Base-by-base conservation (phyloP, 495 filamentous ascomycete species). In the Penicillium salamii region DNA sequence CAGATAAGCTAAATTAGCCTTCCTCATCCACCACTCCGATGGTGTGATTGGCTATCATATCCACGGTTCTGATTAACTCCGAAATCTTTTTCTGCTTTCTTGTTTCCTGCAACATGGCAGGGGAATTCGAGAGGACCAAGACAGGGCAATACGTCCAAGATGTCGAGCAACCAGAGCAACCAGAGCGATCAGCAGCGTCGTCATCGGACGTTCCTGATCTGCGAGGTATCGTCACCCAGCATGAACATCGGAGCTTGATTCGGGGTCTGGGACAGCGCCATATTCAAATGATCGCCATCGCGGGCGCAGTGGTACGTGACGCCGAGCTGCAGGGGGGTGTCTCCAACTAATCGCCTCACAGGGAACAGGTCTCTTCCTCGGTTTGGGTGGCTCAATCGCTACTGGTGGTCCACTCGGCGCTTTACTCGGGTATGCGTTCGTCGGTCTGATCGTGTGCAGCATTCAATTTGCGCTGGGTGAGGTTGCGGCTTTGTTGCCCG, bases 331-430 rank as follows among this genome's bases (percentile, higher is more conserved):
- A 5, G 24, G 3, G 12, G 7, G 3, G 17, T 23, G 7, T 21
- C 29, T 17, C 18, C 8, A 20, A 31, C 15, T 46, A 26, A 45
- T 19, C n/a, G 11, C 46, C 6, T 11, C 29, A 36, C 52, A 70
- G 68, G 79, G 81, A 20, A 85, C 83, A 3, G 84, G 83, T 42
- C 71, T 87, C 8, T 81, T 87, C 46, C 72, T 86, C 13, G 79
- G 82, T 29, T 74, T 76, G 3, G 83, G 83, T 37, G 69, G 72
- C 38, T 80, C 79, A 0, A 76, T 87, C 6, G 68, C 74, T 7
- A 71, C 71, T 17, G 81, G 77, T 34, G 83, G 83, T n/a, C 81
- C 83, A 0, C 68, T 70, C 57, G 87, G 72, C 63, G 82, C 76
- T 53, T 55, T 88, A 13, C 66, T 85, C 15, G 79, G 78, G 24